Percentiles rank a stretch among this genome's conserved stretches.
These are phyloP conservation scores for Nakazawaea ernobii DNA, from an alignment of 805 yeast genomes.

Conservation along the genomic window DNA sequence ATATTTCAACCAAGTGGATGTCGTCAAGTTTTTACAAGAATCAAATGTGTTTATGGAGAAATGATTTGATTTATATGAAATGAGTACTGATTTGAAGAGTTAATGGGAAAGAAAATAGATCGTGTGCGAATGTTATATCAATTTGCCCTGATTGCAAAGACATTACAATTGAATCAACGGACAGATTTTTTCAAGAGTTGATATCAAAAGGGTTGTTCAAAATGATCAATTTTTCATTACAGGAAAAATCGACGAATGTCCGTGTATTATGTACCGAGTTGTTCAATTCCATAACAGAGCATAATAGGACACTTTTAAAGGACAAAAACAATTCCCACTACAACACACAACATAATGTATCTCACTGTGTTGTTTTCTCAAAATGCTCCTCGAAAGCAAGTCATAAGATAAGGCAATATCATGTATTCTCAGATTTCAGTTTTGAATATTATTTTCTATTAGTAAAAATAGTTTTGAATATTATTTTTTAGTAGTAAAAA, in stretches of 20 bases:
- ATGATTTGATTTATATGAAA: slow-evolving; percentile 53
- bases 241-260: slow-evolving; percentile 39
- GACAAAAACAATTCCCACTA: no score
- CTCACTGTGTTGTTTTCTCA: no score
- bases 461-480: no score
- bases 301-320: no score
- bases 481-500: no score
- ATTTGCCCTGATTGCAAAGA: slow-evolving; percentile 68
- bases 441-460: no score
- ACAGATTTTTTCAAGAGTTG: slow-evolving; percentile 58
- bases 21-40: slow-evolving; percentile 53
- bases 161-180: slow-evolving; percentile 54
- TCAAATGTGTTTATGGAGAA: slow-evolving; percentile 46
- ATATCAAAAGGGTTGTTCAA: slow-evolving; percentile 65
- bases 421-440: no score
- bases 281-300: slow-evolving; percentile 75
- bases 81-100: neutral
- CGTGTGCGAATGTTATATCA: slow-evolving; percentile 80
- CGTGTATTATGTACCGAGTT: slow-evolving; percentile 76
- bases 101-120: slow-evolving; percentile 41
- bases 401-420: no score
- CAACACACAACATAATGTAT: no score
- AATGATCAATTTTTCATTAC: slow-evolving; percentile 67
- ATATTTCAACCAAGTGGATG: slow-evolving; percentile 60
- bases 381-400: no score